These are phyloP conservation scores for Blastocystis sp. DNA, from an alignment of 352 stramenopile species.

Conservation along the genomic window DNA sequence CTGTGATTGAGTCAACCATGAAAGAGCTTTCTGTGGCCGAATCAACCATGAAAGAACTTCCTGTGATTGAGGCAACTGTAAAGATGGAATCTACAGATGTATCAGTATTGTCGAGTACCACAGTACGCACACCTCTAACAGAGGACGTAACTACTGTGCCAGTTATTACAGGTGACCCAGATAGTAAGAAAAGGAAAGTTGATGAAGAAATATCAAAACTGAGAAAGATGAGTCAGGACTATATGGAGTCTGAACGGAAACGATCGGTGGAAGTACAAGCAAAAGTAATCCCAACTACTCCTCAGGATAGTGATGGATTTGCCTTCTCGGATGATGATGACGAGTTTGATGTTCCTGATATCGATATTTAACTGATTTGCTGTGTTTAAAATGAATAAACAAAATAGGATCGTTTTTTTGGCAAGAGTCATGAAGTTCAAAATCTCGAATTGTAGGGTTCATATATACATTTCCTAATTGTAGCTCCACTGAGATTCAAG, in stretches of 20 bases:
- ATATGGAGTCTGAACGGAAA: conserved; percentile 37
- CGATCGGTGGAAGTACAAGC: conserved; percentile 17
- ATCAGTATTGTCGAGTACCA: too few species aligned
- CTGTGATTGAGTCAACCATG: neutral
- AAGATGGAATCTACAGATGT: too few species aligned
- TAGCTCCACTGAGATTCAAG: neutral
- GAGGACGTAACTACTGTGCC: conserved; percentile 1
- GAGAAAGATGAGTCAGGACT: conserved; percentile 44
- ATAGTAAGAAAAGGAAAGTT: neutral
- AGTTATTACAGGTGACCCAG: neutral
- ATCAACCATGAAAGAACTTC: too few species aligned
- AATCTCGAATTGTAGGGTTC: neutral
- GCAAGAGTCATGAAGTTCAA: neutral
- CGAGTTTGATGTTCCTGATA: conserved; percentile 53
- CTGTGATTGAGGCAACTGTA: neutral
- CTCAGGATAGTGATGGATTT: conserved; percentile 20
- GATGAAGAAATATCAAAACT: conserved; percentile 35
- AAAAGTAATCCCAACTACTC: neutral
- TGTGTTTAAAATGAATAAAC: neutral
- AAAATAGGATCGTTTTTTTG: conserved; percentile 5
- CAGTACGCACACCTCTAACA: neutral
- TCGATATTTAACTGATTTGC: conserved; percentile 1
- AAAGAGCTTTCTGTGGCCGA: neutral
- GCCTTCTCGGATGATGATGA: conserved; percentile 55
- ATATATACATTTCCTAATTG: neutral